Evolutionary conservation across 768 basidiomycete genomes (phyloP).

Genomic region (Trametes villosa): DNA sequence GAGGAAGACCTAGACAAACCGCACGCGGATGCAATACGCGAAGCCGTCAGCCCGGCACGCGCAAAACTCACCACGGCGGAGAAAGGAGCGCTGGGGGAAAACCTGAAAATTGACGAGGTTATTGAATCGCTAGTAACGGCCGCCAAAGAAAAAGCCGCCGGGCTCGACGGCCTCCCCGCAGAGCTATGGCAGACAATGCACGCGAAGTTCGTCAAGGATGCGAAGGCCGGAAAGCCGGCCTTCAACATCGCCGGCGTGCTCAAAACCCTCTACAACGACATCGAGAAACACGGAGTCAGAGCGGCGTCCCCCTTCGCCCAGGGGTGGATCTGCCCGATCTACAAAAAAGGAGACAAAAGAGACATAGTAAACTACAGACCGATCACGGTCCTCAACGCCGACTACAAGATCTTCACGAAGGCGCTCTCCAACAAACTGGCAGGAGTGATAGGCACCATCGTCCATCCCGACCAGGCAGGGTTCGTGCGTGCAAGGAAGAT

Average conservation of each 20-base stretch:
- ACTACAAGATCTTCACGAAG: constrained; percentile 40
- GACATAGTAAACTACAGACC: constrained; percentile 22
- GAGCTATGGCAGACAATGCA: background rate
- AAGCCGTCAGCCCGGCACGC: background rate
- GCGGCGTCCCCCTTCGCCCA: constrained; percentile 25
- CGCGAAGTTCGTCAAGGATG: background rate
- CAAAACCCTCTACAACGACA: constrained; percentile 1
- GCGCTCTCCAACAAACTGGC: constrained; percentile 26
- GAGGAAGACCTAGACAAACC: background rate
- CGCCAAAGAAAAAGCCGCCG: background rate
- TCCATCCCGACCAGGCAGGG: constrained; percentile 44
- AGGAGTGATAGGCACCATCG: constrained; percentile 9
- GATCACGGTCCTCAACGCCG: constrained; percentile 32
- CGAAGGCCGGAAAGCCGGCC: background rate
- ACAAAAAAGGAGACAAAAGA: too few relatives aligned
- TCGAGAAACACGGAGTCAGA: background rate
- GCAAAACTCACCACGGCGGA: background rate
- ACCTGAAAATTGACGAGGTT: background rate
- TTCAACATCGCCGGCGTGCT: background rate
- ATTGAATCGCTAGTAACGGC: background rate
- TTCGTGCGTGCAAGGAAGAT: constrained; percentile 41
- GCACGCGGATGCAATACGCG: background rate
- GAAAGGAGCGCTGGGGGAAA: background rate
- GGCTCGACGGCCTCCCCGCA: background rate
- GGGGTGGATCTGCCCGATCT: constrained; percentile 43